Evolutionary conservation across 2,329 filamentous ascomycete genomes (phyloP).

Genomic region (Cercospora nicotianae): DNA sequence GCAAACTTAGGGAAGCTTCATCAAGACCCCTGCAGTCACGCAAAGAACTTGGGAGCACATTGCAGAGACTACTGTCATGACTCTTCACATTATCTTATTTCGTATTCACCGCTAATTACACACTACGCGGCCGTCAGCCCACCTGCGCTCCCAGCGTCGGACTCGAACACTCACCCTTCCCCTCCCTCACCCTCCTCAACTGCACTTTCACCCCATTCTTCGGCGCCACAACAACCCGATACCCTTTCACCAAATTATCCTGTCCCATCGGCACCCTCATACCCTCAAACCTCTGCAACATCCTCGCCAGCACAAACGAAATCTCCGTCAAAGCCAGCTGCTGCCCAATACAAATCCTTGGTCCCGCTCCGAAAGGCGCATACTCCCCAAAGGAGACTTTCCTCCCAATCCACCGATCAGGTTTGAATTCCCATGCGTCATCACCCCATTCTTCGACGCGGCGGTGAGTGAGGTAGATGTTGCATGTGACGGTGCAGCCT

Average conservation of each 20-base stretch:
- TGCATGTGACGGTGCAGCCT: constrained; percentile 46
- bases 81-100: neutral
- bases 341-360: constrained; percentile 25
- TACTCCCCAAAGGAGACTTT: constrained; percentile 25
- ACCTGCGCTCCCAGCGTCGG: neutral
- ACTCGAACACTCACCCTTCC: neutral
- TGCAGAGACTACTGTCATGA: neutral
- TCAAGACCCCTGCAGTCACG: neutral
- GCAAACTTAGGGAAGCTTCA: neutral
- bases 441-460: constrained; percentile 49
- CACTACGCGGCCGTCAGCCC: neutral
- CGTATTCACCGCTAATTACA: neutral
- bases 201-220: constrained; percentile 29
- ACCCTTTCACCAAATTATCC: constrained; percentile 26
- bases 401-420: constrained; percentile 30
- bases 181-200: constrained; percentile 1
- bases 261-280: constrained; percentile 22
- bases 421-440: constrained; percentile 49
- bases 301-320: constrained; percentile 23
- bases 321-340: constrained; percentile 25
- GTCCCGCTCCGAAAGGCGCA: constrained; percentile 30
- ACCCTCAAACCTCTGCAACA: constrained; percentile 23
- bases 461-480: constrained; percentile 52
- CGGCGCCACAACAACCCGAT: constrained; percentile 27
- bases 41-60: neutral